These are phyloP conservation scores for Exophiala lecanii-corni DNA, from an alignment of 2,329 filamentous ascomycete genomes.

Conservation along the genomic window DNA sequence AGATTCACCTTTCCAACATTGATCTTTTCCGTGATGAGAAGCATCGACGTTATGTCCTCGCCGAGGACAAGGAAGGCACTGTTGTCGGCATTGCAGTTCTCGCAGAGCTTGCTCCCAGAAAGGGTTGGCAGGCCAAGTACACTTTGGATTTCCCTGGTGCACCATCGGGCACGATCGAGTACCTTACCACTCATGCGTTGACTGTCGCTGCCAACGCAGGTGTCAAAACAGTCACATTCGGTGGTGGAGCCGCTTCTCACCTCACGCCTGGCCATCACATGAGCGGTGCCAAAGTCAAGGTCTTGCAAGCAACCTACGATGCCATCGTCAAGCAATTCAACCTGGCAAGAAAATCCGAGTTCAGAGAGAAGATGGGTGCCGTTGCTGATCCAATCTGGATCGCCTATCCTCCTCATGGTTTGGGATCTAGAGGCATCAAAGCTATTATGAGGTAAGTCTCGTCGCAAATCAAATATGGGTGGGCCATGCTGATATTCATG, in stretches of 20 bases:
- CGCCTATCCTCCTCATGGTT: conserved; percentile 79
- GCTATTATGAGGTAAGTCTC: conserved; percentile 51
- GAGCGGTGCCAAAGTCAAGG: conserved; percentile 71
- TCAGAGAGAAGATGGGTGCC: conserved; percentile 84
- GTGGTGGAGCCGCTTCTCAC: conserved; percentile 70
- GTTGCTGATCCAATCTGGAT: conserved; percentile 81
- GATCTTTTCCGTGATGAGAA: conserved; percentile 78
- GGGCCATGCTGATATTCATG: too few species aligned
- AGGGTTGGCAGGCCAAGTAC: conserved; percentile 95
- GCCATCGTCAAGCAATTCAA: conserved; percentile 76
- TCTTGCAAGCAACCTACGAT: conserved; percentile 77
- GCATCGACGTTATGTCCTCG: conserved; percentile 82
- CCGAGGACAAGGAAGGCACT: conserved; percentile 65
- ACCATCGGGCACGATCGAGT: conserved; percentile 82
- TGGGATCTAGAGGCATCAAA: conserved; percentile 74
- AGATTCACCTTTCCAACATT: conserved; percentile 87
- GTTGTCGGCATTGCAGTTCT: conserved; percentile 76
- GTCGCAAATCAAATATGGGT: too few species aligned
- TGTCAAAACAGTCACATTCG: conserved; percentile 72
- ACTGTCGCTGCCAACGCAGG: conserved; percentile 56
- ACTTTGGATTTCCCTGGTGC: conserved; percentile 87
- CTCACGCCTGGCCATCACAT: conserved; percentile 78
- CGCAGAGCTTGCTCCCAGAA: conserved; percentile 70
- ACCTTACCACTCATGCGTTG: conserved; percentile 69
- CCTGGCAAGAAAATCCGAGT: conserved; percentile 78